Percentiles rank a stretch among this genome's conserved stretches.
Evolutionary conservation across 2,329 filamentous ascomycete genomes (phyloP).

Genomic region (Botryosphaeria dothidea): DNA sequence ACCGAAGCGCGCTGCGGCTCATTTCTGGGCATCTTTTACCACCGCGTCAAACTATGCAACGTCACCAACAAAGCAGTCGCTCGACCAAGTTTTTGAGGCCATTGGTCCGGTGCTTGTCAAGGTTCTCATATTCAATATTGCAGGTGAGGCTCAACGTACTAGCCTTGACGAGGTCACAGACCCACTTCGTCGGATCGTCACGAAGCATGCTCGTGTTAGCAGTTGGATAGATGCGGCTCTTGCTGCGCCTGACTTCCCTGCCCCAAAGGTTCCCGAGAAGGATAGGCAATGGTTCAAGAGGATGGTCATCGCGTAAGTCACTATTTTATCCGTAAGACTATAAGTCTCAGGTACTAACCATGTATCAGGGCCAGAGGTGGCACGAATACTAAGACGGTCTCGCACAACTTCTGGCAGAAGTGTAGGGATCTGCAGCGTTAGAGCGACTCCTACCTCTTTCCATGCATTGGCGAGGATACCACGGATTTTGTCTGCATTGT

Average conservation of each 20-base stretch:
- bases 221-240: conserved; percentile 13
- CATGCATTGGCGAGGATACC: background rate
- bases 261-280: conserved; percentile 15
- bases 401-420: conserved; percentile 17
- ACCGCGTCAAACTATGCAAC: background rate
- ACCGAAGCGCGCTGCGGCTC: conserved; percentile 71
- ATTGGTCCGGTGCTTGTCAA: background rate
- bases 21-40: conserved; percentile 61
- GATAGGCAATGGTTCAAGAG: conserved; percentile 15
- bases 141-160: conserved; percentile 13
- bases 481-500: background rate
- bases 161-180: conserved; percentile 12
- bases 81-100: conserved; percentile 8
- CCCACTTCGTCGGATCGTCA: conserved; percentile 5
- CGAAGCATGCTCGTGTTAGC: background rate
- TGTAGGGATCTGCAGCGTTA: conserved; percentile 15
- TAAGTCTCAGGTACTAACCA: background rate
- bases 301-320: conserved; percentile 19
- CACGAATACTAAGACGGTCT: background rate
- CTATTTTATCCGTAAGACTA: background rate
- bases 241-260: conserved; percentile 10
- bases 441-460: background rate
- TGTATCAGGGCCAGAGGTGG: conserved; percentile 14
- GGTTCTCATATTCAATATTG: conserved; percentile 15
- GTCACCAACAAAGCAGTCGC: background rate